Base-by-base conservation (phyloP, 2,329 filamentous ascomycete species). In the Aulographum hederae region DNA sequence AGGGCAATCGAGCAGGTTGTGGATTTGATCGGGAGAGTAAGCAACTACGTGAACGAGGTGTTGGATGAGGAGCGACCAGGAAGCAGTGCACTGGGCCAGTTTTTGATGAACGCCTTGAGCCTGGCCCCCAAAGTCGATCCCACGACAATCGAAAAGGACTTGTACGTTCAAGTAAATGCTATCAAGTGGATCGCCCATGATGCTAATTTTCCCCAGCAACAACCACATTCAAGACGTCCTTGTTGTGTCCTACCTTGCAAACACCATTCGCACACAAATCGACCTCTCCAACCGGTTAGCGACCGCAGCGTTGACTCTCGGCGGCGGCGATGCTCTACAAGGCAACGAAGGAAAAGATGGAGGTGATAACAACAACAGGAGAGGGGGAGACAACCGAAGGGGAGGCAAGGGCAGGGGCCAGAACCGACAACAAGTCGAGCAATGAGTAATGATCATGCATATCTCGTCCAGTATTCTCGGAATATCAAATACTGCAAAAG, bases 201-300 rank as follows among this genome's bases (percentile, higher is more conserved):
- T n/a, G 34, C 46, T 36, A 51, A 28, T 30, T 16, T 26, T 8
- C 30, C 21, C 25, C 50, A 72, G 68, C 72, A 98, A 98, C 73
- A 93, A 92, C 66, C 89, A 98, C 63, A 84, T 98, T 57, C 89
- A 98, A 64, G 89, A 98, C 56, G 85, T 98, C 38, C 74, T 98
- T 43, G 85, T 95, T 56, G 85, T 98, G 46, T 92, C 84, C 43
- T 98, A 98, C 65, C 70, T 98, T 41, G 84, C 89, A 54, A 98
- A 95, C 68, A 94, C 84, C 43, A 93, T 95, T 60, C 82, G 86
- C 57, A 95, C 86, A 44, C 89, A 98, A 65, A 94, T 98, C 63
- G 89, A 95, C 51, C 73, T 98, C 37, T 92, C 85, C 41, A 92
- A 95, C 68, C 73, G 86, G 41, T 65, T 98, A 49, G 86, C 86